Evolutionary conservation across 2,329 filamentous ascomycete species (phyloP), one percentile per base, ranked within the genome.

Genomic region (Scedosporium apiospermum): DNA sequence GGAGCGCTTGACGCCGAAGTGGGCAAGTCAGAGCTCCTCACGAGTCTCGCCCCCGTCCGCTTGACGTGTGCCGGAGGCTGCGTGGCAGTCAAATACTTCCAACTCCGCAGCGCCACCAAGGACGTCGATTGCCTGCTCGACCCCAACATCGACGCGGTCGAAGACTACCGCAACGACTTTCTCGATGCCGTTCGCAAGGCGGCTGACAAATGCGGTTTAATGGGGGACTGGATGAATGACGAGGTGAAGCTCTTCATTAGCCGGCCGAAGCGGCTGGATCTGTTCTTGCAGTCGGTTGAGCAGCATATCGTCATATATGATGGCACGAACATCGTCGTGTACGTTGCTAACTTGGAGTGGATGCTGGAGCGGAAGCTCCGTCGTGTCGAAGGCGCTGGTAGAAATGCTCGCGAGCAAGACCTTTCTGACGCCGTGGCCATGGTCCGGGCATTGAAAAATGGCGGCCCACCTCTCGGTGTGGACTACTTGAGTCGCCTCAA

Each of bases 61-160:
- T 66, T 71, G 63, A 65, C n/a, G 49, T 63, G 65, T 3, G 63
- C 69, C 3, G 69, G 68, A 16, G 68, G 69, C 14, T 65, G 60
- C 46, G 53, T 71, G 21, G 64, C 70, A 7, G 67, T 70, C 16
- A 65, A 66, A 27, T 64, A 69, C 41, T 67, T 68, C 26, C 57
- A 63, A 6, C 66, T 66, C 65, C 64, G 68, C 18, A 38, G 63
- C 18, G 55, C 67, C 16, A 69, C 68, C 9, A 64, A 65, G 12
- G 66, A 69, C 55, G 65, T 71, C 38, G 69, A 71, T 64, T 66
- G 65, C 26, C 58, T 71, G 3, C 65, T 69, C 38, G 68, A 71
- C 58, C 69, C 69, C 3, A 68, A 70, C 60, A 58, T 71, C 5
- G 65, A 68, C 14, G 65, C 67, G 3, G 65, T 63, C 1, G 18